Percentiles rank a stretch among this genome's conserved stretches.
Evolutionary conservation across 2,329 filamentous ascomycete species (phyloP).

Genomic region (Aureobasidium vineae): DNA sequence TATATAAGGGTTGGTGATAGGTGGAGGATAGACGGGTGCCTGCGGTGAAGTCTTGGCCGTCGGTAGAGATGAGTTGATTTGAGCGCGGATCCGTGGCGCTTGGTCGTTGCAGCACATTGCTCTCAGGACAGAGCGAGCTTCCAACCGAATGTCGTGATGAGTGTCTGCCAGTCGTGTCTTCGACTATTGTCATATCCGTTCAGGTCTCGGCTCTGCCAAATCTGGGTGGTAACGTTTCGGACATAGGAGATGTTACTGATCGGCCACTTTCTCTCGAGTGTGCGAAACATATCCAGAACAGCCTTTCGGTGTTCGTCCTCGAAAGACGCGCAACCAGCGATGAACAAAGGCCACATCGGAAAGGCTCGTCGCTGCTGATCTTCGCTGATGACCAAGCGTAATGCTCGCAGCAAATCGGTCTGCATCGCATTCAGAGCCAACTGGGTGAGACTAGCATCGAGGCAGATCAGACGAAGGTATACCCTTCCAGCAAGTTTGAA

Average conservation of each 20-base stretch:
- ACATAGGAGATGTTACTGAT: conserved; percentile 10
- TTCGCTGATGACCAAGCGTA: conserved; percentile 9
- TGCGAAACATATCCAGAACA: conserved; percentile 15
- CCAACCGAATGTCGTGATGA: conserved; percentile 16
- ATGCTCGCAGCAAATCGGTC: background rate
- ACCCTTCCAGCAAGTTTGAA: conserved; percentile 5
- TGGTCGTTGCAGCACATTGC: background rate
- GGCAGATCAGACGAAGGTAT: conserved; percentile 3
- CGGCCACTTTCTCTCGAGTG: conserved; percentile 9
- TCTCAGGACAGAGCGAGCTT: conserved; percentile 14
- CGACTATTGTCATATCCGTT: background rate
- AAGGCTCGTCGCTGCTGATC: conserved; percentile 7
- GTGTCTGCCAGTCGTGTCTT: conserved; percentile 10
- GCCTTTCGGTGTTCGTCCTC: conserved; percentile 3
- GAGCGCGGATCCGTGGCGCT: background rate
- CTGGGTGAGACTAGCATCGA: background rate
- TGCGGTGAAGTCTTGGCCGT: background rate
- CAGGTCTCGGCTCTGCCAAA: conserved; percentile 10
- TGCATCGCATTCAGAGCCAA: background rate
- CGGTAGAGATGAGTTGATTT: background rate
- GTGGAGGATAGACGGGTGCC: background rate
- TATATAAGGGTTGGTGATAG: background rate
- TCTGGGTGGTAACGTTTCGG: background rate
- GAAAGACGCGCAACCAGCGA: conserved; percentile 9
- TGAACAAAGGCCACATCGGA: conserved; percentile 17